Evolutionary conservation across 2,329 filamentous ascomycete genomes (phyloP), one percentile per base, ranked within the genome.

Genomic region (Ophiostoma quercus): DNA sequence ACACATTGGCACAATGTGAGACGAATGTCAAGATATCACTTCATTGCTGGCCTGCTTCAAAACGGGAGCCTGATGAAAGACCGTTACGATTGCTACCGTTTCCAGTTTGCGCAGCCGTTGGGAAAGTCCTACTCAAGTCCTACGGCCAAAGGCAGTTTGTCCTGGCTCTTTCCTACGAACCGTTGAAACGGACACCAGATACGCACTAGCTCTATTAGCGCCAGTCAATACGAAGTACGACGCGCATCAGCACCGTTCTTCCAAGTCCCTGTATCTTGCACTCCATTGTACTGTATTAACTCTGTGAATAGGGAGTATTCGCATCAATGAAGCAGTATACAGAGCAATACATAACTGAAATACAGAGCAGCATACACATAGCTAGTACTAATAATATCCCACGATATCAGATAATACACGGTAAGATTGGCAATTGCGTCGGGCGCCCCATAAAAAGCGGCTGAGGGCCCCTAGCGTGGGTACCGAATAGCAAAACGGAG

Each of bases 381-480:
- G 25, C 25, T 29, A 9, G 12, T 14, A 29, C 51, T 57, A 57
- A 22, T 25, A 22, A 25, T 57, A 57, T 9, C 11, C n/a, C n/a
- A 54, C 25, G 25, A 29, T 29, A 29, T 29, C 25, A 29, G 25
- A 29, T 29, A 54, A 54, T 25, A 57, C 51, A 14, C 51, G n/a
- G 68, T 57, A 63, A 67, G 66, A 63, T 67, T 70, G 66, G 54
- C 66, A 29, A 65, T 39, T 51, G 39, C 29, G 3, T 12, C n/a
- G 16, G 63, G 7, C 19, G 69, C 70, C 67, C 70, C 70, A 69
- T 67, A 71, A 71, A 68, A 69, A 5, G 70, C 70, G 70, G 70
- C 70, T 71, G 70, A 71, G 67, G 69, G 25, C 39, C 16, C 66
- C 29, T 67, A 68, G 67, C 67, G 67, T 62, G 69, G 47, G 67